Percentiles rank a stretch among this genome's conserved stretches.
These are phyloP conservation scores for Arachis hypogaea DNA, from an alignment of 306 rosid species.

Conservation along the genomic window DNA sequence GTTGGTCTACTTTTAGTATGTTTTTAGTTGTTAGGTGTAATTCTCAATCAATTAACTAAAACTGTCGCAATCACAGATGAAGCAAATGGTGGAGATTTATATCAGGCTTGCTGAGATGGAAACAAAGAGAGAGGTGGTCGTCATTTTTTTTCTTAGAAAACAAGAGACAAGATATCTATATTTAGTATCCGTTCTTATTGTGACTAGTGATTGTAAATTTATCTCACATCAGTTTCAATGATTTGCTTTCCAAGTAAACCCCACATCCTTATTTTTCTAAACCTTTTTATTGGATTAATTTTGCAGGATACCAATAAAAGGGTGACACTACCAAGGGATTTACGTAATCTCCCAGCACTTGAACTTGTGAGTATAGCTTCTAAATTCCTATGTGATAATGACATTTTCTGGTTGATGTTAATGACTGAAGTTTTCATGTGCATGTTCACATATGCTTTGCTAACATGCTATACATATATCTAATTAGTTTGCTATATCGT, in stretches of 20 bases:
- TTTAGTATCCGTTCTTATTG: slow-evolving; percentile 32
- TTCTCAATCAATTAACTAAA: slow-evolving; percentile 18
- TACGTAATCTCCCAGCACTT: slow-evolving; percentile 68
- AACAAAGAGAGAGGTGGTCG: slow-evolving; percentile 77
- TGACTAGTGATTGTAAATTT: slow-evolving; percentile 25
- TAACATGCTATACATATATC: neutral
- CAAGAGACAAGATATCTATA: neutral
- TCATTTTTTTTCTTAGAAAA: slow-evolving; percentile 9
- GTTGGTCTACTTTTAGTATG: neutral
- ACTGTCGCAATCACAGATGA: slow-evolving; percentile 57
- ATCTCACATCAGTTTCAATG: slow-evolving; percentile 19
- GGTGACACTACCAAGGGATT: slow-evolving; percentile 80
- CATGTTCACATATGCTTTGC: slow-evolving; percentile 30
- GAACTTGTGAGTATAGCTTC: slow-evolving; percentile 72
- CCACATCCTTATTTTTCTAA: slow-evolving; percentile 2
- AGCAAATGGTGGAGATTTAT: slow-evolving; percentile 95
- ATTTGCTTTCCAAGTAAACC: slow-evolving; percentile 10
- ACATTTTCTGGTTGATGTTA: slow-evolving; percentile 23
- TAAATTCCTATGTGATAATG: slow-evolving; percentile 36
- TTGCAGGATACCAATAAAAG: slow-evolving; percentile 85
- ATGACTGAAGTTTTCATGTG: neutral
- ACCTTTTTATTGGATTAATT: slow-evolving; percentile 42
- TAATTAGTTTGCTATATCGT: neutral
- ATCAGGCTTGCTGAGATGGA: slow-evolving; percentile 95
- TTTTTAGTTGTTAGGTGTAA: slow-evolving; percentile 4